Conservation (phyloP, 805 yeast species). For the Cyberlindnera mississippiensis region DNA sequence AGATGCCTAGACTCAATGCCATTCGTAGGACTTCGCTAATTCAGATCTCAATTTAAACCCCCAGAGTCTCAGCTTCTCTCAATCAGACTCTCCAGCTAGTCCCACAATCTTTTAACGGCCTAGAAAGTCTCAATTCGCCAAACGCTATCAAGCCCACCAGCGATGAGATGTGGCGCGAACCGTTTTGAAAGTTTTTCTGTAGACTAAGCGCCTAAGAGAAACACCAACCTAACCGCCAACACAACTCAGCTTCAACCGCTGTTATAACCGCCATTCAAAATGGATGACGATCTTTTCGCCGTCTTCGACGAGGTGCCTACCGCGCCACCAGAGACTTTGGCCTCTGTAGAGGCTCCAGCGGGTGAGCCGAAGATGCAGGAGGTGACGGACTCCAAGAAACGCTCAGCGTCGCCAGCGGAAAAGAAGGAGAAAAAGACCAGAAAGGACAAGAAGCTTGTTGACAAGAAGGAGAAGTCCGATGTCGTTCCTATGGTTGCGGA, state of each 20-base stretch:
- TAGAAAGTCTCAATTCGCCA: no score
- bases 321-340: conserved; percentile 21
- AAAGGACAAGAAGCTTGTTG: conserved; percentile 26
- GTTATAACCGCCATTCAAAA: not conserved
- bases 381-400: conserved; percentile 19
- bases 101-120: no score
- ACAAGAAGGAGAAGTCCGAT: conserved; percentile 40
- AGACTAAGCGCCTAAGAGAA: not conserved
- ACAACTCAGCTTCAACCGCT: no score
- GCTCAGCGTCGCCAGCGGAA: conserved; percentile 23
- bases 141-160: no score
- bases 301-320: conserved; percentile 58
- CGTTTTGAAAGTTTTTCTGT: not conserved
- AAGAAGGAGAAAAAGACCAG: conserved; percentile 3
- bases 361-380: conserved; percentile 12
- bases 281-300: conserved; percentile 53
- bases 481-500: conserved; percentile 79
- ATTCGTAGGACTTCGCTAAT: no score
- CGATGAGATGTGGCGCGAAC: conserved; percentile 1
- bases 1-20: no score
- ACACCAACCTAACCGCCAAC: no score
- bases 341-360: conserved; percentile 1
- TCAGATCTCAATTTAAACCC: no score
- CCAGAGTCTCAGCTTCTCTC: no score
- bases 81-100: no score